Evolutionary conservation across 345 rosid species (phyloP).

Genomic region (Luvunga scandens): DNA sequence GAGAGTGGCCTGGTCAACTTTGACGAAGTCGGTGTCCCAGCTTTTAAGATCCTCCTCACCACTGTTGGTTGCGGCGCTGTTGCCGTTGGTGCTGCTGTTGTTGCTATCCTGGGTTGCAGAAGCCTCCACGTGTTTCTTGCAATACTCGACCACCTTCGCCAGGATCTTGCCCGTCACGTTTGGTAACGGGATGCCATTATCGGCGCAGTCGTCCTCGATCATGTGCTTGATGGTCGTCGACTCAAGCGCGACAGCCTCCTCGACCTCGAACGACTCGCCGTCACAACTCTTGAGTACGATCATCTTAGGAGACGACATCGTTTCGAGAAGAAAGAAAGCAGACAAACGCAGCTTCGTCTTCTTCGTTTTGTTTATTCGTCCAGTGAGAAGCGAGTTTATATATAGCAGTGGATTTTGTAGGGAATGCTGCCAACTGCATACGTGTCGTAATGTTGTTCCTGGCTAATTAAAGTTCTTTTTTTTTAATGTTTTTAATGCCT

Average conservation of each 20-base stretch:
- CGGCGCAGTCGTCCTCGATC: conserved; percentile 71
- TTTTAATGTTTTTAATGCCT: too few species aligned
- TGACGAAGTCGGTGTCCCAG: conserved; percentile 64
- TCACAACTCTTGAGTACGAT: conserved; percentile 62
- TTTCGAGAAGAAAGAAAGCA: neutral
- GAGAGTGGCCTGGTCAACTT: conserved; percentile 47
- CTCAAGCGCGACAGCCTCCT: conserved; percentile 57
- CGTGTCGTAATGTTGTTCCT: neutral
- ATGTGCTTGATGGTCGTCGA: conserved; percentile 62
- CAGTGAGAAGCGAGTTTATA: too few species aligned
- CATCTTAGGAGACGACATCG: conserved; percentile 34
- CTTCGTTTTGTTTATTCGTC: too few species aligned
- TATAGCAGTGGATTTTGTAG: neutral
- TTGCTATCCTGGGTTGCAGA: conserved; percentile 11
- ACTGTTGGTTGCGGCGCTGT: neutral
- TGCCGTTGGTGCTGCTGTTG: neutral
- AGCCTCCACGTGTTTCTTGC: conserved; percentile 66
- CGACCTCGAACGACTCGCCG: conserved; percentile 65
- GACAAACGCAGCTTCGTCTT: rapidly evolving
- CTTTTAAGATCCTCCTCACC: conserved; percentile 34
- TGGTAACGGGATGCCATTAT: conserved; percentile 57
- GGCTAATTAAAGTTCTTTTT: too few species aligned
- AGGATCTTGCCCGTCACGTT: conserved; percentile 76
- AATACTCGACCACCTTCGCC: conserved; percentile 74
- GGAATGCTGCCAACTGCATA: neutral